These are phyloP conservation scores for Botrytis elliptica DNA, from an alignment of 2,329 filamentous ascomycete species.

Conservation along the genomic window DNA sequence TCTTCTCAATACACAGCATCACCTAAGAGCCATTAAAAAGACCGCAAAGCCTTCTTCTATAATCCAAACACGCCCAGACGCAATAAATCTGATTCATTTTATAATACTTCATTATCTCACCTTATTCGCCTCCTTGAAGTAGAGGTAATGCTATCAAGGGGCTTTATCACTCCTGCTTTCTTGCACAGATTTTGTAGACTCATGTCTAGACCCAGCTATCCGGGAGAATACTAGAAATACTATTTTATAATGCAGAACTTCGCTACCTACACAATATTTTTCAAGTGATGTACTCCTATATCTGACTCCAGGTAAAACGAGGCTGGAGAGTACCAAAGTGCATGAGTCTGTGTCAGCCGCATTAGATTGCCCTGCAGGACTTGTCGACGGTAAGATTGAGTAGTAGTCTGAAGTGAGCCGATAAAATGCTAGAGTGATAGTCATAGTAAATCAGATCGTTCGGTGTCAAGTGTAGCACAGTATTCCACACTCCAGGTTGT, in stretches of 20 bases:
- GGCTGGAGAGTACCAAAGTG: no score
- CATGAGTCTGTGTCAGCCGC: no score
- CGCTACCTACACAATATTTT: accelerated
- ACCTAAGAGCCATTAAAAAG: background rate
- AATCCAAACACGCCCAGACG: no score
- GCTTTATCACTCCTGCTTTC: no score
- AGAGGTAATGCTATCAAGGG: no score
- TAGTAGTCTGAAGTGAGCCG: background rate
- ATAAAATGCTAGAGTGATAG: background rate
- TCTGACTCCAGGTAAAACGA: background rate
- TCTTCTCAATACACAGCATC: background rate
- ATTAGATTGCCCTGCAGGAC: background rate
- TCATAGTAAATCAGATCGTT: background rate
- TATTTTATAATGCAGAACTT: background rate
- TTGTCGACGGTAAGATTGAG: background rate
- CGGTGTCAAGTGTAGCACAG: background rate
- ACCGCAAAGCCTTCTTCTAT: background rate
- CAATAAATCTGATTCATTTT: background rate
- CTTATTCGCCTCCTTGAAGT: background rate
- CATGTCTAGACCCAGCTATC: accelerated
- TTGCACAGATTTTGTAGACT: no score
- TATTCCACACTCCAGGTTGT: background rate
- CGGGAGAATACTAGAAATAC: accelerated
- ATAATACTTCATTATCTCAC: background rate
- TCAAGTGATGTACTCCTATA: background rate